A percentile compares a stretch with the other conserved stretches of the same genome.
Evolutionary conservation across 2,329 filamentous ascomycete genomes (phyloP).

Genomic region (Aspergillus fischeri): DNA sequence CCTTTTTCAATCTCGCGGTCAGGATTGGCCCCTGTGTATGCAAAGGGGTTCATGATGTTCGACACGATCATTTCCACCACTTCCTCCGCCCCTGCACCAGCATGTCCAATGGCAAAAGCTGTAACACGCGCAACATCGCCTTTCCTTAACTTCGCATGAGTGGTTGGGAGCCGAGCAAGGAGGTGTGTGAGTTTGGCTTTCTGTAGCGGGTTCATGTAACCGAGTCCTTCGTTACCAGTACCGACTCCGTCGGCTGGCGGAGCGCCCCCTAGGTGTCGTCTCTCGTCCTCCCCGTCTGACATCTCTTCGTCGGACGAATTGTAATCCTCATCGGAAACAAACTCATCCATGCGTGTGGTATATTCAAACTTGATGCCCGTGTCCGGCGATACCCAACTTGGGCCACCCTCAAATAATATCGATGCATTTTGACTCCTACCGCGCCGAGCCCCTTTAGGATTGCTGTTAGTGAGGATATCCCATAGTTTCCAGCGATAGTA

Average conservation of each 20-base stretch:
- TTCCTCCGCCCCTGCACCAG: constrained; percentile 79
- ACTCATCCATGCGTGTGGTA: constrained; percentile 68
- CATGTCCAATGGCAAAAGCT: constrained; percentile 83
- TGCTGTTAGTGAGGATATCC: constrained; percentile 71
- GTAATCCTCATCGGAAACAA: constrained; percentile 80
- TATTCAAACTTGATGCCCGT: constrained; percentile 76
- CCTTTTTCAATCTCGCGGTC: constrained; percentile 34
- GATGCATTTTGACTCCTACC: constrained; percentile 52
- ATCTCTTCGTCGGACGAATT: constrained; percentile 83
- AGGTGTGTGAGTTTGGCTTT: constrained; percentile 82
- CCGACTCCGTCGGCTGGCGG: constrained; percentile 38
- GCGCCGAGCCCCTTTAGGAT: constrained; percentile 30
- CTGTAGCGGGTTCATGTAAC: constrained; percentile 75
- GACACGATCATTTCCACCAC: constrained; percentile 83
- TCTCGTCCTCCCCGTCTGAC: constrained; percentile 42
- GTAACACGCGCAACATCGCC: constrained; percentile 84
- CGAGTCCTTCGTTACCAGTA: constrained; percentile 46
- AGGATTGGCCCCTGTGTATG: constrained; percentile 67
- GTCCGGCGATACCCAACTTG: constrained; percentile 74
- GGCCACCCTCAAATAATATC: constrained; percentile 67
- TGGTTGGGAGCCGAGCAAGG: constrained; percentile 74
- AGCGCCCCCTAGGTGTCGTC: constrained; percentile 41
- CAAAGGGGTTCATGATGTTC: constrained; percentile 75
- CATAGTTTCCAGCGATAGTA: constrained; percentile 94
- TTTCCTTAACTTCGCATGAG: constrained; percentile 68